These are phyloP conservation scores for Apiotrichum veenhuisii DNA, from an alignment of 1,284 basidiomycete species.

Conservation along the genomic window DNA sequence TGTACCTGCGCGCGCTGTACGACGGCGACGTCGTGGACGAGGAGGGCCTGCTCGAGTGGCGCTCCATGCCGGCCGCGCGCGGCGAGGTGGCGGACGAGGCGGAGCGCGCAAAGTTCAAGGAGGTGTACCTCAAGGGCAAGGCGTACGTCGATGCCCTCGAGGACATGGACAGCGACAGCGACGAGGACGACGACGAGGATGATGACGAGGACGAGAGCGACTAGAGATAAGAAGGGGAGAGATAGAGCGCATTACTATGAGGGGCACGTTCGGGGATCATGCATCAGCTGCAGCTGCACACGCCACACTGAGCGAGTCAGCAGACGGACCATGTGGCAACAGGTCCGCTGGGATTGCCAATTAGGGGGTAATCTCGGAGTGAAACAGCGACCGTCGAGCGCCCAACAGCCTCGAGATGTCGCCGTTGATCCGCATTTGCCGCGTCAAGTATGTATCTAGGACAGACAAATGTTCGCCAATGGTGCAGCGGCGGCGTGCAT, in stretches of 20 bases:
- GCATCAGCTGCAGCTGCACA: conserved; percentile 14
- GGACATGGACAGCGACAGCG: conserved; percentile 45
- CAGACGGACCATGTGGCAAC: no score
- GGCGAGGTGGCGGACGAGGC: conserved; percentile 40
- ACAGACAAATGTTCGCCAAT: no score
- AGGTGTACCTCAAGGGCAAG: conserved; percentile 41
- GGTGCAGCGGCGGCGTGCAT: no score
- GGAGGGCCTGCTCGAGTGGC: conserved; percentile 48
- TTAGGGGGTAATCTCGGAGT: no score
- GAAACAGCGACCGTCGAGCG: no score
- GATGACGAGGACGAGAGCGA: conserved; percentile 28
- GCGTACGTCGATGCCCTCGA: conserved; percentile 46
- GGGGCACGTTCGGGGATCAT: neutral
- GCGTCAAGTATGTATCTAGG: no score
- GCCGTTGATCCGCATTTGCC: no score
- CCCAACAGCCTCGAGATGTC: no score
- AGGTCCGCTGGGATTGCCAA: no score
- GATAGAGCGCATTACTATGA: no score
- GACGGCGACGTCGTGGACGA: conserved; percentile 48
- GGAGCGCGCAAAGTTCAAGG: conserved; percentile 33
- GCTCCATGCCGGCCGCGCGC: conserved; percentile 34
- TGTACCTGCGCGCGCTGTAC: conserved; percentile 48
- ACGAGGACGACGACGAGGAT: conserved; percentile 38
- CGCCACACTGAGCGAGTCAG: no score
- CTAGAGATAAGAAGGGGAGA: conserved; percentile 9